Percentiles rank a stretch among this genome's conserved stretches.
phyloP scores from a whole-genome alignment of 768 basidiomycete species.

The Hysterangium stoloniferum region DNA sequence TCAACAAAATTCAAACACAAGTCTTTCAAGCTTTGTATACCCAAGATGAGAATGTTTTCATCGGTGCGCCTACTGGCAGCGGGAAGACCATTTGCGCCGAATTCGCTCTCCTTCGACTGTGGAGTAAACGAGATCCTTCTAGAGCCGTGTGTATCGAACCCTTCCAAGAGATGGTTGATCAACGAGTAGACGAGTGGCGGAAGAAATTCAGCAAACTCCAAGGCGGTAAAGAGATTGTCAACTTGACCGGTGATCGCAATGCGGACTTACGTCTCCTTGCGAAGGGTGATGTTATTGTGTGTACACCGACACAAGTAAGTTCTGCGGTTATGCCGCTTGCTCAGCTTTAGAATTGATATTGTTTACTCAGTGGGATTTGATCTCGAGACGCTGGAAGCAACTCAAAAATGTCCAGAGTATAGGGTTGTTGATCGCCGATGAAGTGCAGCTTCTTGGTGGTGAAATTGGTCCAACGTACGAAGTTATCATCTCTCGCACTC shows the following conservation, averaged over 20 bases:
- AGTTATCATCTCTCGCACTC: constrained; percentile 91
- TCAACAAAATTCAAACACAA: constrained; percentile 99
- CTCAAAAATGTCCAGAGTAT: constrained; percentile 94
- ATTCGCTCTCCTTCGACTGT: constrained; percentile 88
- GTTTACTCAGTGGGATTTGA: constrained; percentile 74
- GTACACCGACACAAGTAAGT: constrained; percentile 83
- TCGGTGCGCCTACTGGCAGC: constrained; percentile 93
- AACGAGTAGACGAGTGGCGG: constrained; percentile 82
- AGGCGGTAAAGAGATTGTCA: constrained; percentile 90
- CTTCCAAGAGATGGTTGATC: constrained; percentile 95
- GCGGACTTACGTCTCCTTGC: constrained; percentile 85
- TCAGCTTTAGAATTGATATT: background rate
- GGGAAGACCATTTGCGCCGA: constrained; percentile 98
- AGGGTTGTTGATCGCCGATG: constrained; percentile 89
- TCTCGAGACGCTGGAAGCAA: constrained; percentile 93
- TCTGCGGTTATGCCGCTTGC: background rate
- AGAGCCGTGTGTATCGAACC: constrained; percentile 95
- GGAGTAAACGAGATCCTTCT: constrained; percentile 77
- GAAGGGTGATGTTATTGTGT: constrained; percentile 88
- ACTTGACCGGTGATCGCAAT: constrained; percentile 89
- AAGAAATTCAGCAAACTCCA: constrained; percentile 75
- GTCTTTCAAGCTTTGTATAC: constrained; percentile 98
- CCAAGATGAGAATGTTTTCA: constrained; percentile 92
- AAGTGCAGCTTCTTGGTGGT: constrained; percentile 90
- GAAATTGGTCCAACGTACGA: constrained; percentile 96